Evolutionary conservation across 495 filamentous ascomycete genomes (phyloP), one percentile per base, ranked within the genome.

Genomic region (Annulohypoxylon stygium): DNA sequence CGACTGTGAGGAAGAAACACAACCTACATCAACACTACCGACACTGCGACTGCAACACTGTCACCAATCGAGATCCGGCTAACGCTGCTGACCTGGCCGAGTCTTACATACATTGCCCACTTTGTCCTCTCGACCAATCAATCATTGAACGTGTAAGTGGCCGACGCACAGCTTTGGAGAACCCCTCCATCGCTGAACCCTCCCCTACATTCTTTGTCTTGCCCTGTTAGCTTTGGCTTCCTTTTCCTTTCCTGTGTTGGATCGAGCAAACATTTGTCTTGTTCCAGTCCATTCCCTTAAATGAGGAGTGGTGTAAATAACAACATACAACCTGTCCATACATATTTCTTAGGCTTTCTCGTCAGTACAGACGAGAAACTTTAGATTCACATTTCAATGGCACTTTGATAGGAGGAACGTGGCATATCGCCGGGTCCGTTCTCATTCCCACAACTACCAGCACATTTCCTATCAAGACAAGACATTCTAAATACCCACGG

Each of bases 1-100:
- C 30, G 23, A 53, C 34, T 41, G 26, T 37, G 25, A 67, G 37
- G 11, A 33, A 11, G 43, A 8, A 26, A 3, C n/a, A 62, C 34
- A 55, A 37, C 45, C 20, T 30, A 50, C 51, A 73, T 16, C 33
- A 37, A 53, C 45, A 61, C 26, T 23, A 57, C 14, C 25, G 47
- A 47, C 43, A 47, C 41, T 47, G n/a, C 43, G 18, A 47, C 16
- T 47, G 43, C 43, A 47, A 39, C 41, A 65, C 65, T 53, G 25
- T 65, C 43, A n/a, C 72, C 67, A 75, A 75, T 75, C 72, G 72
- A 75, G 67, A 70, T 75, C 63, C 39, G 48, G 55, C 16, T 61
- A 70, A 70, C 7, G 33, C 20, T 70, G 71, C 67, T 67, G 67
- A 65, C 67, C 67, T 70, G 67, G 58, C 43, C 58, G 45, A 51